These are phyloP conservation scores for Euphrasia arctica DNA, from an alignment of 305 asterid species.

Conservation along the genomic window DNA sequence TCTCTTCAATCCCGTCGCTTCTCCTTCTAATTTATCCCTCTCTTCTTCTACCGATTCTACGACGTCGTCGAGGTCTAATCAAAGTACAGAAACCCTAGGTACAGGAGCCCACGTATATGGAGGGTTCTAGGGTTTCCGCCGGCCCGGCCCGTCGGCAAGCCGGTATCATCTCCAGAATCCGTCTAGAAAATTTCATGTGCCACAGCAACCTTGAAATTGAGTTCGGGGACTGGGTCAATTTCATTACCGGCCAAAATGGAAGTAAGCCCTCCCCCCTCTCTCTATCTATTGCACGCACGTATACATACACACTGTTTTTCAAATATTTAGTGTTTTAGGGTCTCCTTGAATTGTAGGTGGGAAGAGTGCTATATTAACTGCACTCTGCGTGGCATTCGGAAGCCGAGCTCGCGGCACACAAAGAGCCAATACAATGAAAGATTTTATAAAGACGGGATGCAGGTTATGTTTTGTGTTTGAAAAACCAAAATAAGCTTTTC, in stretches of 20 bases:
- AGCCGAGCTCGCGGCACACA: constrained; percentile 93
- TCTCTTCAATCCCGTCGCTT: background rate
- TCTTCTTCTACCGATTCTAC: background rate
- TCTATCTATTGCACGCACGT: background rate
- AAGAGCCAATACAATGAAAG: constrained; percentile 77
- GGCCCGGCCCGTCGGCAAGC: constrained; percentile 40
- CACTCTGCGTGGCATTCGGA: constrained; percentile 87
- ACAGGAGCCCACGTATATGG: constrained; percentile 30
- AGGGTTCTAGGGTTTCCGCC: constrained; percentile 43
- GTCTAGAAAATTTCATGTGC: constrained; percentile 87
- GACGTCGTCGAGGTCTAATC: background rate
- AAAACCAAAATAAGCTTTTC: background rate
- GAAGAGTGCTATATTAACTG: constrained; percentile 90
- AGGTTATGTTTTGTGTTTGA: constrained; percentile 45
- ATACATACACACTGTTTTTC: background rate
- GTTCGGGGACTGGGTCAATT: constrained; percentile 70
- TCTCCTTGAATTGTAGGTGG: constrained; percentile 53
- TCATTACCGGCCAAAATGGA: constrained; percentile 94
- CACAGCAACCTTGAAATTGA: constrained; percentile 79
- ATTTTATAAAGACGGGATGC: constrained; percentile 88
- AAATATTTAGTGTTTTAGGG: background rate
- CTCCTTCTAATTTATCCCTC: background rate
- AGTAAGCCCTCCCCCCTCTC: constrained; percentile 41
- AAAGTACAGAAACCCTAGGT: constrained; percentile 1
- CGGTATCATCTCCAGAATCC: constrained; percentile 76